Evolutionary conservation across 164 flowering plant genomes (phyloP), one percentile per base, ranked within the genome.

Genomic region (Liriodendron chinense): DNA sequence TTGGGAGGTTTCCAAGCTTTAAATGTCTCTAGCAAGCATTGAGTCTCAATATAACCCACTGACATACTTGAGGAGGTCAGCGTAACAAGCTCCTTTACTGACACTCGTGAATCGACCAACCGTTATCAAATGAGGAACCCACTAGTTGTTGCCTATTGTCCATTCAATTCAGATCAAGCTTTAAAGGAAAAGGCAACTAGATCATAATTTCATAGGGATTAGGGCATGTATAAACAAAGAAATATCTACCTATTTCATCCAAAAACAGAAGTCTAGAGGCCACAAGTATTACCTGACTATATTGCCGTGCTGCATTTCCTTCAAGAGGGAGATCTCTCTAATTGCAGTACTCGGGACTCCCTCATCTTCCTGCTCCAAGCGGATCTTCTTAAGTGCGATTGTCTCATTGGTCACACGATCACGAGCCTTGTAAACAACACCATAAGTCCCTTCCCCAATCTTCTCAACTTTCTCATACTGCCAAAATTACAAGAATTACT

Each of bases 401-500:
- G 94, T 92, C 78, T 90, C 91, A 79, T 92, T 92, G 2, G 93
- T 92, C 49, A 79, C 28, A 20, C 90, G 88, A 67, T 92, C 93
- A 28, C 96, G 92, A 65, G 97, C 98, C 87, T 92, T 94, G 80
- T 94, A 94, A 16, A 94, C 98, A 71, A 94, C 97, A 70, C 98
- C 98, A 78, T 94, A 92, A 12, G 97, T 91, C 71, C 98, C 97
- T 80, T 94, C 96, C 56, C 98, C 98, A 68, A 94, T 92, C 90
- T 94, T 94, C 88, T 94, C 98, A 78, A 92, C 96, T 74, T 92
- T 92, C 84, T 94, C 97, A 73, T 94, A 94, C 97, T 94, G 56
- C 13, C 28, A 71, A 53, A 68, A 34, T 9, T 47, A 8, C 23
- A 14, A 57, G 18, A 23, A 72, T 26, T 18, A 49, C 16, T 16